Conservation (phyloP, 257 asterid genomes). For the Echium plantagineum region DNA sequence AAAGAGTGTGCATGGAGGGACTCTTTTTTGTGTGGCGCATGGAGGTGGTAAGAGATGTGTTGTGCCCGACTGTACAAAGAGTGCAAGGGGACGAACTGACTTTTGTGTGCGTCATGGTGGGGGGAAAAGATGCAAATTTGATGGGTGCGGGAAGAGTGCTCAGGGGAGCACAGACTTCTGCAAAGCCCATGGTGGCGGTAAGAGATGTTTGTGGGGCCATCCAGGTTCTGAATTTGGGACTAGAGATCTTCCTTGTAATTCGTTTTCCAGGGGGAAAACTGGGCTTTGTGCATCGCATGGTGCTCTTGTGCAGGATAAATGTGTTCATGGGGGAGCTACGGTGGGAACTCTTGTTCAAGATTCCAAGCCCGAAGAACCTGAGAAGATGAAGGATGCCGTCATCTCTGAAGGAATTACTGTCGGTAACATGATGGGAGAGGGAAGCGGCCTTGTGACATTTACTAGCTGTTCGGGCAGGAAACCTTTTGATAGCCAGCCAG, state of each 20-base stretch:
- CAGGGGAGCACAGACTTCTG: conserved; percentile 96
- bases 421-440: conserved; percentile 20
- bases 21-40: conserved; percentile 78
- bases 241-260: conserved; percentile 53
- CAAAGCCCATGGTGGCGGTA: conserved; percentile 96
- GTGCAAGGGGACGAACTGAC: conserved; percentile 91
- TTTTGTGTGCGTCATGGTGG: conserved; percentile 93
- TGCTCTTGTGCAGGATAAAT: conserved; percentile 65
- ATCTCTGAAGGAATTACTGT: conserved; percentile 24
- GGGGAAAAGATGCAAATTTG: conserved; percentile 76
- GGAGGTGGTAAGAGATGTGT: conserved; percentile 94
- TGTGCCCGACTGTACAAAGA: conserved; percentile 67
- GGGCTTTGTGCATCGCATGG: conserved; percentile 74
- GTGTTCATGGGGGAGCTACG: conserved; percentile 83
- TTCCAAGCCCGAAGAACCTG: conserved; percentile 17
- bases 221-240: conserved; percentile 51
- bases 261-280: conserved; percentile 60
- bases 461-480: conserved; percentile 21
- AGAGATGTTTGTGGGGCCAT: conserved; percentile 84
- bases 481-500: conserved; percentile 16
- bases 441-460: conserved; percentile 15
- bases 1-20: conserved; percentile 93
- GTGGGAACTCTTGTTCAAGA: conserved; percentile 36
- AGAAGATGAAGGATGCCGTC: conserved; percentile 24
- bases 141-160: conserved; percentile 85